These are phyloP conservation scores for Alternaria solani DNA, from an alignment of 2,329 filamentous ascomycete genomes.

Conservation along the genomic window DNA sequence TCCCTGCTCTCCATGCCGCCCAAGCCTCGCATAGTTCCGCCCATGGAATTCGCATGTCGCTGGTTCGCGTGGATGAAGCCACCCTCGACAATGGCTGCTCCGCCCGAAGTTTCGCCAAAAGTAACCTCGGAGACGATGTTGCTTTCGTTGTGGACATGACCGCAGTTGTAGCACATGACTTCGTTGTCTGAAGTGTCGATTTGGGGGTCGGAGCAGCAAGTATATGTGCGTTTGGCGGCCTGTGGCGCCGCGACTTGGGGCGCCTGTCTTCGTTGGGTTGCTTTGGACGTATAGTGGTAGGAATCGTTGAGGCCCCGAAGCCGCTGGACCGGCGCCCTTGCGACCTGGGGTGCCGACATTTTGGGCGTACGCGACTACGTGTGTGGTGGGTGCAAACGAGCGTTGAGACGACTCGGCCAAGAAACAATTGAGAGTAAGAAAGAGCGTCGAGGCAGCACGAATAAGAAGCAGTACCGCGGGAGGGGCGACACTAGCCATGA, in stretches of 20 bases:
- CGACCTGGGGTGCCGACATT: slow-evolving; percentile 32
- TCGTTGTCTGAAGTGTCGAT: slow-evolving; percentile 32
- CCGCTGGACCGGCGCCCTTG: slow-evolving; percentile 29
- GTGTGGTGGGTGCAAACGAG: slow-evolving; percentile 4
- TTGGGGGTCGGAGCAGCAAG: slow-evolving; percentile 42
- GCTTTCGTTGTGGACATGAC: slow-evolving; percentile 81
- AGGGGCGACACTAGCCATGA: slow-evolving; percentile 13
- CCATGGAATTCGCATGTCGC: slow-evolving; percentile 73
- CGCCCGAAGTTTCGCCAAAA: slow-evolving; percentile 86
- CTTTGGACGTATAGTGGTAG: slow-evolving; percentile 27
- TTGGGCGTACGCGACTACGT: background rate
- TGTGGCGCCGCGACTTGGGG: slow-evolving; percentile 27
- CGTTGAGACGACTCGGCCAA: background rate
- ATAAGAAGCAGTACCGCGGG: slow-evolving; percentile 20
- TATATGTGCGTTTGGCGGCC: slow-evolving; percentile 22
- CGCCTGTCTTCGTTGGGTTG: slow-evolving; percentile 31
- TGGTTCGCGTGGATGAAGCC: slow-evolving; percentile 87
- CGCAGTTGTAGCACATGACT: slow-evolving; percentile 75
- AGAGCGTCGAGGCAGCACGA: slow-evolving; percentile 20
- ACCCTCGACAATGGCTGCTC: slow-evolving; percentile 89
- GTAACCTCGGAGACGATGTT: slow-evolving; percentile 92
- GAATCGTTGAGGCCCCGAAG: slow-evolving; percentile 36
- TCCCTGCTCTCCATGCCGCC: slow-evolving; percentile 65
- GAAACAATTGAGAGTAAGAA: slow-evolving; percentile 10
- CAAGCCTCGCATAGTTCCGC: slow-evolving; percentile 56